Evolutionary conservation across 2,329 filamentous ascomycete species (phyloP), one percentile per base, ranked within the genome.

Genomic region (Aureobasidium sp.): DNA sequence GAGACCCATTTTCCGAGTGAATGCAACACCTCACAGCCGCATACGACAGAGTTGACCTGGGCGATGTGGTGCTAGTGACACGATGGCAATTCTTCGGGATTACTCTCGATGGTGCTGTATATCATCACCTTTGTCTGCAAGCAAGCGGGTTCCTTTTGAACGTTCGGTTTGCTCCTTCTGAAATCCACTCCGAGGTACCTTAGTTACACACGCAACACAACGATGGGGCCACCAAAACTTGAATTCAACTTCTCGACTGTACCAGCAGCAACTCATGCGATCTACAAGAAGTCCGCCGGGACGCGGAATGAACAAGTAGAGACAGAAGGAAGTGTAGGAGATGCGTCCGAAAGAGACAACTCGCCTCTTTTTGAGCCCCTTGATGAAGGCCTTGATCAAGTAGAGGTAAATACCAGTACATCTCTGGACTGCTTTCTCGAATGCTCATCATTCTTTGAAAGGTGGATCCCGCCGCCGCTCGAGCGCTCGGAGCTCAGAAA

Each of bases 311-410:
- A 53, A 27, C 27, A 4, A 42, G 29, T n/a, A 7, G 14, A 22
- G 17, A 11, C 37, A 14, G n/a, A n/a, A 17, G 35, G 22, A 14
- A 27, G 8, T 3, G 12, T 16, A 3, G 17, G 24, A 4, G 17
- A n/a, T 19, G 47, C 35, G 16, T 6, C 25, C 14, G 38, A 53
- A 6, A 27, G 27, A 17, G 30, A 44, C 27, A 4, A 17, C 3
- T 53, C 49, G 19, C 49, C 49, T 42, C 49, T 53, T n/a, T 53
- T 53, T 30, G 49, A 30, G 29, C 49, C 37, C 27, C 27, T 32
- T 19, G 12, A 11, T 11, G 35, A 21, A 7, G 32, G 24, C 24
- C 29, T 35, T 19, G 32, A 30, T 24, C 24, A 14, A 21, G 40
- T 17, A 29, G 22, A 48, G 22, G 44, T 48, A 27, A 19, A 24